phyloP scores from a whole-genome alignment of 352 stramenopile species.

The Phytophthora kernoviae region DNA sequence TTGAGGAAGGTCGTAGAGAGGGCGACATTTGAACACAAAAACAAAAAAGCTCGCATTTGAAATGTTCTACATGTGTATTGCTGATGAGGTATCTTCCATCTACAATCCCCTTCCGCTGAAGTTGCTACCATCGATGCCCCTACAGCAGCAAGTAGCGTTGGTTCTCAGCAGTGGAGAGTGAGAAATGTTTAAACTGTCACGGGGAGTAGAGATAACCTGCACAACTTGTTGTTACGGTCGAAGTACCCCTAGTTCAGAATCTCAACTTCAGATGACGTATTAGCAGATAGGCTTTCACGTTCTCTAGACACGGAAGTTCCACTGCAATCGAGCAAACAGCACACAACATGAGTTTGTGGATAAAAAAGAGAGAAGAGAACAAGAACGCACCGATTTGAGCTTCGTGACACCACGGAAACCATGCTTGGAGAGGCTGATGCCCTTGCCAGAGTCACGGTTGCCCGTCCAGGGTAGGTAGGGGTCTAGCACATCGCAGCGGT shows the following conservation, averaged over 20 bases:
- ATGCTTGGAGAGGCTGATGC: slow-evolving; percentile 81
- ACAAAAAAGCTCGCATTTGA: slow-evolving; percentile 7
- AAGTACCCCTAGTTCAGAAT: no score
- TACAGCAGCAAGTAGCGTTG: no score
- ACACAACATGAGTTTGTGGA: slow-evolving; percentile 5
- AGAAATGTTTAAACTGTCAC: no score
- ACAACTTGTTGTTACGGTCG: slow-evolving; percentile 5
- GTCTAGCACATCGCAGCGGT: slow-evolving; percentile 83
- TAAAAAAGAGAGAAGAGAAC: slow-evolving; percentile 2
- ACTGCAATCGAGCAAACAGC: slow-evolving; percentile 37
- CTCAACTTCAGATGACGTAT: not conserved
- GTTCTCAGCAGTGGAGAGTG: no score
- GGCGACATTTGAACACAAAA: slow-evolving; percentile 14
- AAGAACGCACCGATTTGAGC: slow-evolving; percentile 70
- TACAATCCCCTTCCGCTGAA: no score
- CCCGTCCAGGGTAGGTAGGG: slow-evolving; percentile 86
- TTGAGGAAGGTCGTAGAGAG: slow-evolving; percentile 16
- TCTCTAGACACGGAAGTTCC: slow-evolving; percentile 75
- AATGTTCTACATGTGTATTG: slow-evolving; percentile 4
- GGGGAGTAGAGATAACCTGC: no score
- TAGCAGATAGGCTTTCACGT: no score
- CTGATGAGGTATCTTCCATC: not conserved
- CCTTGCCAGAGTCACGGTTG: slow-evolving; percentile 80
- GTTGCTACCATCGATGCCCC: no score
- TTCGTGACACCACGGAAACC: slow-evolving; percentile 80